Evolutionary conservation across 2,329 filamentous ascomycete species (phyloP), one percentile per base, ranked within the genome.

Genomic region (Aspergillus pseudoterreus): DNA sequence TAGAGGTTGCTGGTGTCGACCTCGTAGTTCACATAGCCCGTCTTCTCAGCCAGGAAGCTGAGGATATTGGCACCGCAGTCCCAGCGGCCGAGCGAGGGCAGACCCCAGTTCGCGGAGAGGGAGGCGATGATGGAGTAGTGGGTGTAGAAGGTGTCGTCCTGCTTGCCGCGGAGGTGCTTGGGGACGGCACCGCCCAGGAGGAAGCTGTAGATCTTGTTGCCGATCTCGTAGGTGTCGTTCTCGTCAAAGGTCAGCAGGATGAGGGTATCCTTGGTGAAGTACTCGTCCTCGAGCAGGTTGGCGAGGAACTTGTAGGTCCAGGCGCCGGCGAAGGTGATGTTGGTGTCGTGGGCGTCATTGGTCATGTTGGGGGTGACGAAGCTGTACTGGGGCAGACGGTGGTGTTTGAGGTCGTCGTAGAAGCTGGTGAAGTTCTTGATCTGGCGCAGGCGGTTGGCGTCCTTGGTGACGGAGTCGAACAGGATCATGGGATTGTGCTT

Each of bases 231-330:
- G 9, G 81, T 84, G 60, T 87, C 81, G 70, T 86, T 90, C 74
- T 94, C 90, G 58, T 95, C 90, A 63, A 90, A 94, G n/a, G 84
- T 92, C 55, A 94, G 70, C 5, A 92, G 75, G n/a, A 94, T 80
- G 1, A 92, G 79, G 0, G 88, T 92, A 63, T 87, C 83, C 38
- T 87, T 74, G 81, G 86, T 88, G 71, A 94, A 92, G 58, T 85
- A 80, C 44, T 76, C 71, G 72, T 94, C 79, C 27, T 78, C 68
- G 6, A 94, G 76, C 10, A 94, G 82, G 0, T 87, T 86, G 52
- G 82, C 79, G 2, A 94, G 72, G 72, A 91, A 92, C 39, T 65
- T 72, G 39, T 83, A 80, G 15, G 83, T 81, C 87, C 88, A 94
- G 17, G 71, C 63, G 2, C 86, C 87, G 4, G 87, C 86, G 22